phyloP scores from a whole-genome alignment of 768 basidiomycete species.

The Cubamyces lactineus region DNA sequence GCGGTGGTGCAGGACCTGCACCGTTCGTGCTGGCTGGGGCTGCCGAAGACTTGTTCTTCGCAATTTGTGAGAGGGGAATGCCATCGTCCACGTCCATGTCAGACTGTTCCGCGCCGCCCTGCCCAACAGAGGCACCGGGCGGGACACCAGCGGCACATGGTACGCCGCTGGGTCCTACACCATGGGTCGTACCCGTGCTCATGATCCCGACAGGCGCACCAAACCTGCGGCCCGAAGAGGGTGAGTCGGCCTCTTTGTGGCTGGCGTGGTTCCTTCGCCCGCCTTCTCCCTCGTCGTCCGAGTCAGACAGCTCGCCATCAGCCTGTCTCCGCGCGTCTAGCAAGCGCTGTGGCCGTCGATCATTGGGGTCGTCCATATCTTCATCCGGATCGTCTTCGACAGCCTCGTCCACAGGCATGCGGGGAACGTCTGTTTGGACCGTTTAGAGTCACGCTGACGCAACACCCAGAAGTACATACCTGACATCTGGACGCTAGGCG shows the following conservation, averaged over 20 bases:
- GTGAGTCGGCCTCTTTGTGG: slow-evolving; percentile 55
- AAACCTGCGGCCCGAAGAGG: slow-evolving; percentile 47
- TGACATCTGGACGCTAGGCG: slow-evolving; percentile 91
- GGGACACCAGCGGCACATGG: slow-evolving; percentile 31
- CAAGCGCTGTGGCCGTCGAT: slow-evolving; percentile 72
- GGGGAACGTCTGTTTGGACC: slow-evolving; percentile 69
- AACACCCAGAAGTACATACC: slow-evolving; percentile 47
- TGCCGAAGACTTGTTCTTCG: slow-evolving; percentile 14
- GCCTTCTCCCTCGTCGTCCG: slow-evolving; percentile 96
- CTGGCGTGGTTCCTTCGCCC: slow-evolving; percentile 71
- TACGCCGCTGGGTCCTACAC: slow-evolving; percentile 76
- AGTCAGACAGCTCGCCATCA: slow-evolving; percentile 92
- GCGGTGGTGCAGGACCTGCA: background rate
- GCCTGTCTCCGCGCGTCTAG: slow-evolving; percentile 82
- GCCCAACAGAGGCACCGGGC: background rate
- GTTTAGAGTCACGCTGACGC: background rate
- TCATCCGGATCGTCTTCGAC: slow-evolving; percentile 86
- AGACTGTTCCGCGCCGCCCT: slow-evolving; percentile 23
- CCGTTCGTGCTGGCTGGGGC: slow-evolving; percentile 6
- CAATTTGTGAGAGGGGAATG: slow-evolving; percentile 16
- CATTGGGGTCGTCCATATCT: slow-evolving; percentile 77
- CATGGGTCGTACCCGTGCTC: slow-evolving; percentile 66
- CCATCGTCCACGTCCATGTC: slow-evolving; percentile 42
- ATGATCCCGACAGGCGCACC: slow-evolving; percentile 74
- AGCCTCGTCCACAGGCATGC: slow-evolving; percentile 81